Evolutionary conservation across 306 rosid species (phyloP), one percentile per base, ranked within the genome.

Genomic region (Oemleria cerasiformis): DNA sequence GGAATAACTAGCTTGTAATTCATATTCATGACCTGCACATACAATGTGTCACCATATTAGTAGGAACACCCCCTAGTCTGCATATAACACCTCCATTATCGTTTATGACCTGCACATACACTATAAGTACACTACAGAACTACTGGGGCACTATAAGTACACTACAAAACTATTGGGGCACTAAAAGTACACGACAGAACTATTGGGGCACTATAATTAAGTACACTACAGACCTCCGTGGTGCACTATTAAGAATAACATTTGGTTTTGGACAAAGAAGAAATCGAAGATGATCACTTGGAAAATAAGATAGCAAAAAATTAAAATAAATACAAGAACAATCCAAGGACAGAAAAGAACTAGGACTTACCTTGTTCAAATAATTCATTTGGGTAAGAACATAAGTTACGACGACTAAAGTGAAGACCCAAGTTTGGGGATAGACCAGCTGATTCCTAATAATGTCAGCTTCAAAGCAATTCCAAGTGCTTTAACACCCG

Each of bases 361-460:
- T 14, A 55, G 5, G 15, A 20, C 8, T 75, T 75, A 91, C 99
- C 99, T 91, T 95, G 78, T 95, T 95, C 72, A 95, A 85, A 86
- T 95, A 95, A 86, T 95, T 95, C 99, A 95, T 95, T 81, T 95
- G 99, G 70, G 96, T 95, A 83, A 95, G 96, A 80, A 95, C 90
- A 75, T 97, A 95, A 64, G 81, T 72, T 70, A 86, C 71, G 56
- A 95, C 99, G 71, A 95, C 91, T 72, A 91, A 63, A 65, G 92
- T 80, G 74, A 95, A 95, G 70, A 71, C 89, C 99, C 99, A 95
- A 20, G 99, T 91, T 77, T 95, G 96, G 51, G 99, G 99, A 80
- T 80, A 95, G 79, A 88, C 75, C 68, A 95, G 88, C 75, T 95
- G 99, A 84, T 91, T 75, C 99, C 99, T 0, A 96, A 88, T 40